These are phyloP conservation scores for Lachancea thermotolerans DNA, from an alignment of 805 yeast species.

Conservation along the genomic window DNA sequence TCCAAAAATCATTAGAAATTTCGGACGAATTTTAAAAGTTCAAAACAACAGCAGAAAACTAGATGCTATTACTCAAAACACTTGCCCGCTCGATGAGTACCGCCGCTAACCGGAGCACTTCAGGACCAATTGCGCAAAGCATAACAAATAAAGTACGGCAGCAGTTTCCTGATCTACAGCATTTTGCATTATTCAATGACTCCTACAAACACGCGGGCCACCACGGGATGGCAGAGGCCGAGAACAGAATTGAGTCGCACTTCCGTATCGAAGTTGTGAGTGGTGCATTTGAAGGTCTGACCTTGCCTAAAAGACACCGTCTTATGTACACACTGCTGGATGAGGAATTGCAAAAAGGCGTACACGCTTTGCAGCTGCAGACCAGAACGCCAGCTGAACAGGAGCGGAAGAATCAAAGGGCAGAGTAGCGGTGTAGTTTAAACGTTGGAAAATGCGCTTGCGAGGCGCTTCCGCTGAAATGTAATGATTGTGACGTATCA, in stretches of 20 bases:
- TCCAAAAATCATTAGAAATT: no score
- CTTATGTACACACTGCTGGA: constrained; percentile 59
- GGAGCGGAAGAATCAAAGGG: constrained; percentile 4
- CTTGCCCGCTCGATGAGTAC: constrained; percentile 11
- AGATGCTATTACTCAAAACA: constrained; percentile 4
- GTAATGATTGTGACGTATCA: not conserved
- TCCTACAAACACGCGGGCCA: constrained; percentile 87
- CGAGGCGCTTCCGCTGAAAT: no score
- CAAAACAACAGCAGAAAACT: not conserved
- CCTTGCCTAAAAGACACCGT: constrained; percentile 72
- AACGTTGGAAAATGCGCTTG: not conserved
- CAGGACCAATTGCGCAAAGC: constrained; percentile 42
- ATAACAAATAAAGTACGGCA: constrained; percentile 40
- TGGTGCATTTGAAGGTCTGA: constrained; percentile 55
- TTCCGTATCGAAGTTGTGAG: constrained; percentile 71
- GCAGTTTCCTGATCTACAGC: constrained; percentile 35
- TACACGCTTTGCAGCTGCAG: constrained; percentile 83
- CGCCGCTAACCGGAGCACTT: constrained; percentile 16
- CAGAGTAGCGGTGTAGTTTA: constrained; percentile 7
- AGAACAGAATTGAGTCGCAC: constrained; percentile 73
- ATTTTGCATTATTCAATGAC: constrained; percentile 61
- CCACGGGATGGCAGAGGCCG: constrained; percentile 67
- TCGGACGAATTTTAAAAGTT: no score
- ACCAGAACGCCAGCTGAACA: constrained; percentile 68
- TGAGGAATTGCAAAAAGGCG: constrained; percentile 69